Conservation (phyloP, 106 monocot species). For the Dendrobium catenatum region DNA sequence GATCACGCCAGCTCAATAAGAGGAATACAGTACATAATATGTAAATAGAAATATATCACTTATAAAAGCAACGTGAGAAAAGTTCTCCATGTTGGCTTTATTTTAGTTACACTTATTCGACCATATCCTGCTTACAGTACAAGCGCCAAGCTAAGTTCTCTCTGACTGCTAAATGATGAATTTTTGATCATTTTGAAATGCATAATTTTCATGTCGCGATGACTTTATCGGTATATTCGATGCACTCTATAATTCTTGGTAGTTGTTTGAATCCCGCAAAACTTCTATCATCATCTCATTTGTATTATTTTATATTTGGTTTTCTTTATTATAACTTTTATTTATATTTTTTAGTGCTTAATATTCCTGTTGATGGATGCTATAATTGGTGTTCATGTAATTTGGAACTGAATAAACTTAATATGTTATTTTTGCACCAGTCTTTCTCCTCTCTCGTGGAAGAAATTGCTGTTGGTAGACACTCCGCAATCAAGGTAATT, state of each 20-base stretch:
- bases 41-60: too few relatives aligned
- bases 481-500: conserved; percentile 3
- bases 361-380: background rate
- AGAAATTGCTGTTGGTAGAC: background rate
- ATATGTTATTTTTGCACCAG: background rate
- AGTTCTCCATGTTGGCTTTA: background rate
- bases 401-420: conserved; percentile 3
- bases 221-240: background rate
- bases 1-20: too few relatives aligned
- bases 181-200: background rate
- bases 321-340: background rate
- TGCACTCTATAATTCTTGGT: background rate
- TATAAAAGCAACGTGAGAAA: background rate
- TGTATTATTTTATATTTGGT: background rate
- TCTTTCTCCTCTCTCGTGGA: background rate
- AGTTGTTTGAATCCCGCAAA: background rate
- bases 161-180: background rate
- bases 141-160: background rate
- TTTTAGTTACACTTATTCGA: background rate
- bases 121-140: background rate
- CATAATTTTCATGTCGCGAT: background rate
- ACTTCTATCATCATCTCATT: background rate
- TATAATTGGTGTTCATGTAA: background rate
- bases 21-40: too few relatives aligned
- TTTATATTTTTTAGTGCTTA: background rate